Percentiles rank a stretch among this genome's conserved stretches.
These are phyloP conservation scores for Cercospora sojina DNA, from an alignment of 2,329 filamentous ascomycete species.

Conservation along the genomic window DNA sequence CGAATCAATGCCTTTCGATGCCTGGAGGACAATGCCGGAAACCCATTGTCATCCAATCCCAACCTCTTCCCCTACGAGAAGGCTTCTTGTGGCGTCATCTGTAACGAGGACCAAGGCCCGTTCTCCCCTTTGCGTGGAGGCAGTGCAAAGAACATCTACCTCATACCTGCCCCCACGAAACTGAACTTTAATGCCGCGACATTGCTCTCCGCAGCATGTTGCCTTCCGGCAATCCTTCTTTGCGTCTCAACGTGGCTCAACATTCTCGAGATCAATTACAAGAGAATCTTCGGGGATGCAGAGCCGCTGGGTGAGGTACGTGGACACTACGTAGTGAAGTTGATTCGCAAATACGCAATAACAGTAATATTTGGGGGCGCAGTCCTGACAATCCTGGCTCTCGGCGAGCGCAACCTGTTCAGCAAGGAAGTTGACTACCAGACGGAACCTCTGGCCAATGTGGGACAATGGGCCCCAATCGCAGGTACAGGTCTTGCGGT, in stretches of 20 bases:
- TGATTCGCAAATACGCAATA: slow-evolving; percentile 45
- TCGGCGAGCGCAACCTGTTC: slow-evolving; percentile 65
- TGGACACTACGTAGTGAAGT: slow-evolving; percentile 7
- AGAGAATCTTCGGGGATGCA: slow-evolving; percentile 42
- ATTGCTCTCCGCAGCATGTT: slow-evolving; percentile 63
- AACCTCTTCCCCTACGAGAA: slow-evolving; percentile 48
- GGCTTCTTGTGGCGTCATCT: slow-evolving; percentile 50
- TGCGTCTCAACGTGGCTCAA: slow-evolving; percentile 63
- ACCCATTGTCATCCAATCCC: slow-evolving; percentile 39
- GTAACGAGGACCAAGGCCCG: slow-evolving; percentile 49
- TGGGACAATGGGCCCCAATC: slow-evolving; percentile 62
- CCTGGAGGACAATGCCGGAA: slow-evolving; percentile 41
- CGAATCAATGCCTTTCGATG: slow-evolving; percentile 52
- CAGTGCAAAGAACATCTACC: slow-evolving; percentile 60
- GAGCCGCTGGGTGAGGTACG: slow-evolving; percentile 25
- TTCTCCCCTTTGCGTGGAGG: slow-evolving; percentile 56
- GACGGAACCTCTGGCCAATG: slow-evolving; percentile 61
- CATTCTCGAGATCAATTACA: slow-evolving; percentile 63
- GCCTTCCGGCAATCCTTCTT: slow-evolving; percentile 63
- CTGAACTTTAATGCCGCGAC: slow-evolving; percentile 61
- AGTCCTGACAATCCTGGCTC: slow-evolving; percentile 58
- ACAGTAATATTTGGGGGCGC: slow-evolving; percentile 60
- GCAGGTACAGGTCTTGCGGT: slow-evolving; percentile 59
- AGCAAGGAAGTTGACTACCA: slow-evolving; percentile 57
- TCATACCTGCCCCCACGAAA: slow-evolving; percentile 57